Percentiles rank a stretch among this genome's conserved stretches.
Conservation (phyloP, 495 filamentous ascomycete species). For the Podospora pseudoanserina region DNA sequence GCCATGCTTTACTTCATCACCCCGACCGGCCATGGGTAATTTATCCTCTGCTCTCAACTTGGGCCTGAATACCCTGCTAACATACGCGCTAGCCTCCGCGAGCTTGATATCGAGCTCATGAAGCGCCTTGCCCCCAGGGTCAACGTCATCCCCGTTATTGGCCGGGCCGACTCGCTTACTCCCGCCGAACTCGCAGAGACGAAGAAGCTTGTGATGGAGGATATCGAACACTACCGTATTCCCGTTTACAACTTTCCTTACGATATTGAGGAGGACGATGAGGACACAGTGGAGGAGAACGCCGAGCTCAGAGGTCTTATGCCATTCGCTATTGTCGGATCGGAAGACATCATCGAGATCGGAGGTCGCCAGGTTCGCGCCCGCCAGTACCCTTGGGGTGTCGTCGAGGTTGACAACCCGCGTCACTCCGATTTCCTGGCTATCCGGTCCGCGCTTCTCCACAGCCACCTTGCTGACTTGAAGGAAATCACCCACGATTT, state of each 20-base stretch:
- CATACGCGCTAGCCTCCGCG: constrained; percentile 66
- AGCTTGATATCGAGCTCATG: constrained; percentile 99
- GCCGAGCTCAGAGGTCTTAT: constrained; percentile 93
- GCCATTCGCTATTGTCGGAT: constrained; percentile 98
- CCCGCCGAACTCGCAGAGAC: constrained; percentile 95
- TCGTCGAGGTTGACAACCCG: constrained; percentile 98
- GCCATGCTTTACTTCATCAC: constrained; percentile 99
- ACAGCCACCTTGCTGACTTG: constrained; percentile 94
- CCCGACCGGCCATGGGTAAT: constrained; percentile 91
- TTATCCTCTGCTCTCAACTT: constrained; percentile 7
- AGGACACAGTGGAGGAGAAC: constrained; percentile 98
- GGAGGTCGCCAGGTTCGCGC: constrained; percentile 86
- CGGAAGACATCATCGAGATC: constrained; percentile 92
- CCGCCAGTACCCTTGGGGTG: constrained; percentile 97
- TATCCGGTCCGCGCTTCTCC: constrained; percentile 90
- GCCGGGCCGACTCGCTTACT: constrained; percentile 95
- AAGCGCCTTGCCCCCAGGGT: constrained; percentile 96
- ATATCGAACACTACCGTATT: constrained; percentile 99
- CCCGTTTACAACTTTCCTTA: constrained; percentile 99
- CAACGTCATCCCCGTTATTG: constrained; percentile 98
- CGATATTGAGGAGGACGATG: constrained; percentile 98
- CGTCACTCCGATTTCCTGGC: constrained; percentile 98
- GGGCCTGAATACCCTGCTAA: constrained; percentile 21
- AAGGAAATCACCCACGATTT: constrained; percentile 99
- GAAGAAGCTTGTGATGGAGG: constrained; percentile 99